Conservation (phyloP, 179 eudicot species). For the Pouteria campechiana region DNA sequence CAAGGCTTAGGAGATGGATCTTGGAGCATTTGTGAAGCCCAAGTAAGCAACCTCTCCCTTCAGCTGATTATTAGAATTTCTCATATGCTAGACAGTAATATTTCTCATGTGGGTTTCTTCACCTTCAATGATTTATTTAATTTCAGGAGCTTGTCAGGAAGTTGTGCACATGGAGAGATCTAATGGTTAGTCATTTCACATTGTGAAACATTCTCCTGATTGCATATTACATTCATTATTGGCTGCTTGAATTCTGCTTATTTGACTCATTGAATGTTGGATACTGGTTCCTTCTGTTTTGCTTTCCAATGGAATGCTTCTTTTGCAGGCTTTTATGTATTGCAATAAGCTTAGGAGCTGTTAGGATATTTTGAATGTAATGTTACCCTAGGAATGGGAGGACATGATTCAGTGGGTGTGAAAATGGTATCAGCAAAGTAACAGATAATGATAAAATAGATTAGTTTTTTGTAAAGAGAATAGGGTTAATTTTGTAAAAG, state of each 20-base stretch:
- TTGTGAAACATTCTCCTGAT: too few relatives aligned
- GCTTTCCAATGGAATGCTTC: not conserved
- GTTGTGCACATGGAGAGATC: constrained; percentile 91
- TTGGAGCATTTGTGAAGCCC: constrained; percentile 15
- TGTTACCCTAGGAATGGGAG: too few relatives aligned
- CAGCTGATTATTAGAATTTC: not conserved
- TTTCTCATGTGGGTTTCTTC: too few relatives aligned
- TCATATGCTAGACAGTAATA: not conserved
- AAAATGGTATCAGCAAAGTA: too few relatives aligned
- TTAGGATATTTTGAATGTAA: too few relatives aligned
- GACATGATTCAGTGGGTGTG: too few relatives aligned
- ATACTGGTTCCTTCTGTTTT: not conserved
- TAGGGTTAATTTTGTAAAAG: too few relatives aligned
- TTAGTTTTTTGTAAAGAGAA: too few relatives aligned
- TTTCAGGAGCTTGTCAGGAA: constrained; percentile 69
- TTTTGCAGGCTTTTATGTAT: not conserved
- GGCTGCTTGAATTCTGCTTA: too few relatives aligned
- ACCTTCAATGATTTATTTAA: constrained; percentile 11
- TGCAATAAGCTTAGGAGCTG: too few relatives aligned
- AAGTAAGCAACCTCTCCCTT: constrained; percentile 29
- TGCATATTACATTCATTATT: too few relatives aligned
- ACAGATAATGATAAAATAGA: too few relatives aligned
- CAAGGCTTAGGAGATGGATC: constrained; percentile 36
- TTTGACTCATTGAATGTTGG: not conserved
- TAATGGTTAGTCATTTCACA: constrained; percentile 80